Base-by-base conservation (phyloP, 352 stramenopile genomes). In the Phytophthora niederhauseri region DNA sequence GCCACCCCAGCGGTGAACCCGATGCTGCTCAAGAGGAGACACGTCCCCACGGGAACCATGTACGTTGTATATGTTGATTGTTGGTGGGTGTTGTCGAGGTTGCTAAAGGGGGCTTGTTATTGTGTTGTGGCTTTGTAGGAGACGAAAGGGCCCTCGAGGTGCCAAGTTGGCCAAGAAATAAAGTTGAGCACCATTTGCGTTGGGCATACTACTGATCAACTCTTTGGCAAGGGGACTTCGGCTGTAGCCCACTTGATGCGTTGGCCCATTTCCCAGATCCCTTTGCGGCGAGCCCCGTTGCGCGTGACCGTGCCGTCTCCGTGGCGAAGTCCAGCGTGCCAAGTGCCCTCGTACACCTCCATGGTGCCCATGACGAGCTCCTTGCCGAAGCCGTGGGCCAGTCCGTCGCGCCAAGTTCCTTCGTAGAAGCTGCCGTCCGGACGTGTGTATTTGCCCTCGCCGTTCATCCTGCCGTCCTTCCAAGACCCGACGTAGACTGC, bases 241-340 rank as follows among this genome's bases (percentile, higher is more conserved):
- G 82, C 80, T 14, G 77, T 87, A 8, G 83, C 91, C 85, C 85
- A 93, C 65, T 89, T 91, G 28, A 82, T 57, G 14, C 82, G 82
- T 17, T 77, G 70, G 4, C 84, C 82, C 66, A 68, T 81, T 54
- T 91, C 80, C 85, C 85, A 93, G 24, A 86, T 50, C 0, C 84
- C 85, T 6, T 74, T 73, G 14, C 81, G 84, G 26, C 71, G 72
- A 26, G 74, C 65, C 2, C 84, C 80, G 26, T 81, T 73, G 45
- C 73, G 70, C 4, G 75, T 89, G 22, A 92, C 54, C 8, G 53
- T 66, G 20, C 84, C 85, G 19, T 91, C 84, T 54, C 85, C 85
- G 34, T 93, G 85, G 1, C 81, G 78, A 20, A 76, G 64, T 1
- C 85, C 85, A 19, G 76, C 58, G 17, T 78, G 70, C 85, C 85